phyloP scores from a whole-genome alignment of 2,329 filamentous ascomycete genomes.

The Aureobasidium pullulans region DNA sequence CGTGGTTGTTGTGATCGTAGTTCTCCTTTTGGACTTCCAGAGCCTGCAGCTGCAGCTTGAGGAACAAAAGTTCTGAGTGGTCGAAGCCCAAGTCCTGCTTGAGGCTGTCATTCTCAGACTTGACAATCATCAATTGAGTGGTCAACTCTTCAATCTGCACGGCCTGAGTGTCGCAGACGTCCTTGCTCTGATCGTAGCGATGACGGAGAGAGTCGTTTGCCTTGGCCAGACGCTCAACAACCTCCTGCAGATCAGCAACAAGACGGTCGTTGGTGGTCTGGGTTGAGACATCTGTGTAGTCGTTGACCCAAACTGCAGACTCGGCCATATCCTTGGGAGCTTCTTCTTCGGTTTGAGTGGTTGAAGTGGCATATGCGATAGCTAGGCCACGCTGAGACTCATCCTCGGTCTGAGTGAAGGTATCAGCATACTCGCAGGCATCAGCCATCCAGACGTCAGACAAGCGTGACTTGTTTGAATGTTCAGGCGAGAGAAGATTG shows the following conservation, averaged over 20 bases:
- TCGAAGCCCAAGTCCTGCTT: slow-evolving; percentile 31
- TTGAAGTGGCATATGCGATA: background rate
- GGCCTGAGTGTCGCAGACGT: slow-evolving; percentile 25
- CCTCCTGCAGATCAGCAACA: slow-evolving; percentile 23
- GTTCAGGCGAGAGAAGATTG: background rate
- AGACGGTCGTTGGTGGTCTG: slow-evolving; percentile 20
- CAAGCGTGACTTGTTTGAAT: slow-evolving; percentile 1
- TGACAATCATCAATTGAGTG: slow-evolving; percentile 25
- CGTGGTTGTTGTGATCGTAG: slow-evolving; percentile 16
- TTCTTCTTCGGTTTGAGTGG: background rate
- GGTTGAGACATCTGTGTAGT: background rate
- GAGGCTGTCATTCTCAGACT: slow-evolving; percentile 31
- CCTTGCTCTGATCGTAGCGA: slow-evolving; percentile 27
- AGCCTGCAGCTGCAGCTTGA: slow-evolving; percentile 33
- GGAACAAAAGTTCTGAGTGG: slow-evolving; percentile 31
- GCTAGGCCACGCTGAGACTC: background rate
- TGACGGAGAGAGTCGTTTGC: slow-evolving; percentile 26
- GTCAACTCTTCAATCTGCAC: slow-evolving; percentile 26
- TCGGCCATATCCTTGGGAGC: background rate
- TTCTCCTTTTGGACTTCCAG: slow-evolving; percentile 28
- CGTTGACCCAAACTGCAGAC: slow-evolving; percentile 5
- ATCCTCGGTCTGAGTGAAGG: background rate
- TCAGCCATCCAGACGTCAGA: slow-evolving; percentile 3
- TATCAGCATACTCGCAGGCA: background rate
- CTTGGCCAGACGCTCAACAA: slow-evolving; percentile 24